Evolutionary conservation across 73 alveolate species (phyloP), one percentile per base, ranked within the genome.

Genomic region (Paramecium caudatum): DNA sequence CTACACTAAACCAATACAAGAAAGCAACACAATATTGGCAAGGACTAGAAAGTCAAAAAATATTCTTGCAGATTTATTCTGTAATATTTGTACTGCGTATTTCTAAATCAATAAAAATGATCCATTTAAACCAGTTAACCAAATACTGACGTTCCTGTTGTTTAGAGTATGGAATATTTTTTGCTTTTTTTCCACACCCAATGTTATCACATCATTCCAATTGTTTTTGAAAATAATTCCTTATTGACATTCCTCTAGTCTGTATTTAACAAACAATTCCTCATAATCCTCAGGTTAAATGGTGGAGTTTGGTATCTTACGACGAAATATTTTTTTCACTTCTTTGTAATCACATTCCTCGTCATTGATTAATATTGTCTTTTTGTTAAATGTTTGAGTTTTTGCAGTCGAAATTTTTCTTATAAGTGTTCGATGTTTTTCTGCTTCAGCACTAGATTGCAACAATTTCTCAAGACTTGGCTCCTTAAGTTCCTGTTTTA

Each of bases 191-290:
- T n/a, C n/a, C n/a, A n/a, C n/a, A n/a, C n/a, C n/a, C n/a, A n/a
- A n/a, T n/a, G n/a, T n/a, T n/a, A n/a, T n/a, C n/a, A n/a, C n/a
- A n/a, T n/a, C n/a, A n/a, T n/a, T n/a, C 88, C 88, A 74, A 74
- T 74, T 74, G 19, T 74, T 63, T 21, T 43, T 74, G 43, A 34
- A 19, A 8, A 74, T 74, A 6, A 45, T 8, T 12, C 2, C 17
- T 43, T 37, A 4, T 74, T 30, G 19, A 21, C 88, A 74, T 41
- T 74, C 88, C 6, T 43, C 70, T 68, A 41, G 36, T 74, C 88
- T 74, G 10, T 39, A 74, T 45, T 19, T 16, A 0, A 41, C 47
- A 45, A 41, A 74, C 6, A 16, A 6, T n/a, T 74, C 69, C 43
- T 74, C 88, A 21, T 16, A 39, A 65, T 65, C 30, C 12, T 13